Evolutionary conservation across 139 green algal genomes (phyloP), one percentile per base, ranked within the genome.

Genomic region (Chlorella sp.): DNA sequence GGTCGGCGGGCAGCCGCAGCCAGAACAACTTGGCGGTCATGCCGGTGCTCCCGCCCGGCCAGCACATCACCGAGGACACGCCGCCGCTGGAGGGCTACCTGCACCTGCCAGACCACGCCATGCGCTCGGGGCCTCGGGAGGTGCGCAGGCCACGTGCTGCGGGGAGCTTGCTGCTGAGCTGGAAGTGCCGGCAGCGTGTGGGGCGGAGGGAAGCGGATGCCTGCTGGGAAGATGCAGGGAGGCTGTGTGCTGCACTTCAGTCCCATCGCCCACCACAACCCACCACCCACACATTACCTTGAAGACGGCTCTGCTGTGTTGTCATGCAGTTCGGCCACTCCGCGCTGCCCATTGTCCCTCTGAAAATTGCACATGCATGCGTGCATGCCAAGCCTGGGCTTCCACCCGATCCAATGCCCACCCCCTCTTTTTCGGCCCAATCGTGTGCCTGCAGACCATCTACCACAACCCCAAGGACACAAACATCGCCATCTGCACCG

Each of bases 401-500:
- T n/a, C n/a, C n/a, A 42, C 34, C 75, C 21, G 0, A n/a, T 32
- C n/a, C 21, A 57, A 57, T 57, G 48, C 48, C 48, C 48, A 57
- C 48, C 48, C 48, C 48, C 48, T 57, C 7, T 57, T 57, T 57
- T 5, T 9, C 48, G 48, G 7, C 48, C 5, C 48, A 57, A 5
- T 57, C 9, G 48, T 57, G 48, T 57, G 40, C 21, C 32, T 39
- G 28, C 91, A 97, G 76, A 95, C 86, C 9, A 97, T 99, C 83
- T 99, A 97, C 90, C 95, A 97, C 80, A 94, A 98, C 66, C 97
- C 98, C 28, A 57, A 86, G 11, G 91, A 97, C 79, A 94, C 97
- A 24, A 88, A 94, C 61, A 90, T 89, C 4, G 94, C 93, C 32
- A 93, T 99, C 69, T 97, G 99, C 60, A 99, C 98, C 0, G 99